Base-by-base conservation (phyloP, 345 rosid species). In the Zanthoxylum bungeanum region DNA sequence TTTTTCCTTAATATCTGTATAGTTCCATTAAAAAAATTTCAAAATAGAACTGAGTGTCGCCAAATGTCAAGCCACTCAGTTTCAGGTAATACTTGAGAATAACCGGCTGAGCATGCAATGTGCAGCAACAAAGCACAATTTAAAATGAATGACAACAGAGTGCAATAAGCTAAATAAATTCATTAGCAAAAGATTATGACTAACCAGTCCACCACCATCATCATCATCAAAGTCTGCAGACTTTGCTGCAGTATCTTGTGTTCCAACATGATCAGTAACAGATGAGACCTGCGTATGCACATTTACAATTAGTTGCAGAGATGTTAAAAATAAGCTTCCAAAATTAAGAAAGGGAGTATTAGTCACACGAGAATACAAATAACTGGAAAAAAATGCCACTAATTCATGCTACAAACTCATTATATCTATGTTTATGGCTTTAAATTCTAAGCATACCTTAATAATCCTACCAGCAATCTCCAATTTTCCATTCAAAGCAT, bases 211-310 rank as follows among this genome's bases (percentile, higher is more conserved):
- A 69, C 97, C 97, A 52, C 96, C 96, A 74, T 93, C 98, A 78
- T 93, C 96, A 81, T 93, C 98, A 84, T 93, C 97, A 53, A 93
- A 87, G 79, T 93, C 97, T 1, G 96, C 92, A 81, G 97, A 86
- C 76, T 91, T 93, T 59, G 96, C 85, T 4, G 72, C 76, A 53
- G 82, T 49, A 30, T 93, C 98, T 81, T 93, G 98, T 21, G 88
- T 64, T 31, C 86, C 89, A 70, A 85, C 84, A 63, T 93, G 98
- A 84, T 93, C 98, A 8, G 98, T 77, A 39, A 93, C 98, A 70
- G 96, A 91, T 28, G 96, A 91, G 58, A 93, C 95, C 98, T 93
- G 73, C 50, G 72, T 28, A 69, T 9, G 22, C 3, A 51, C 27
- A 24, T 42, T 55, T 59, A 19, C 61, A 74, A 73, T 63, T 42